Evolutionary conservation across 2,329 filamentous ascomycete genomes (phyloP), one percentile per base, ranked within the genome.

Genomic region (Ceratocystis papillata): DNA sequence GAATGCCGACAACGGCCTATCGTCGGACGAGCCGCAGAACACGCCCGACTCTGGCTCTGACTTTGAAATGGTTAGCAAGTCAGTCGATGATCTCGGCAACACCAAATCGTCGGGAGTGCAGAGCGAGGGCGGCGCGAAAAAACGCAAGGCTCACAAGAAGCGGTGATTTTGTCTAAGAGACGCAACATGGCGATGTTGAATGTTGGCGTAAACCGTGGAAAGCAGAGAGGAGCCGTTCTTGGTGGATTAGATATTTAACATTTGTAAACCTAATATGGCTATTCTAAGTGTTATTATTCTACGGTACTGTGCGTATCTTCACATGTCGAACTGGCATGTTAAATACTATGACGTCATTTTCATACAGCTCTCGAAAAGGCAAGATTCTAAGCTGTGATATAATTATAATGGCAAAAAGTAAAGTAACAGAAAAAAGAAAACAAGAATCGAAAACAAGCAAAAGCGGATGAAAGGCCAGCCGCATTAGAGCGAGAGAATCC

Each of bases 31-130:
- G 3, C 75, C 79, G 53, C 78, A 83, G 74, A 46, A 65, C 75
- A 75, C 67, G 81, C 81, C 37, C 78, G 83, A 82, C 71, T 79
- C 80, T 22, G 79, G 77, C 66, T 83, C 83, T 64, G 82, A 85
- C 72, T 87, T 84, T 74, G 84, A 87, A 76, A 74, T 86, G 53
- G 75, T 87, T 8, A 83, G 85, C 72, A 84, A 84, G 76, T 67
- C 65, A 20, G 33, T 63, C n/a, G 65, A 66, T 80, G 63, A 76
- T 84, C 25, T 67, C 50, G 33, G 57, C 20, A 65, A 75, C 73
- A 77, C 76, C 67, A 83, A 82, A 76, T 72, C 79, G 3, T 79
- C 78, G 20, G 79, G 81, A 60, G 73, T 76, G 45, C 77, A 80
- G 72, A 74, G 76, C 12, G 44, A 63, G 69, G 74, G 75, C 67